Conservation (phyloP, 805 yeast species). For the Cyberlindnera japonica region DNA sequence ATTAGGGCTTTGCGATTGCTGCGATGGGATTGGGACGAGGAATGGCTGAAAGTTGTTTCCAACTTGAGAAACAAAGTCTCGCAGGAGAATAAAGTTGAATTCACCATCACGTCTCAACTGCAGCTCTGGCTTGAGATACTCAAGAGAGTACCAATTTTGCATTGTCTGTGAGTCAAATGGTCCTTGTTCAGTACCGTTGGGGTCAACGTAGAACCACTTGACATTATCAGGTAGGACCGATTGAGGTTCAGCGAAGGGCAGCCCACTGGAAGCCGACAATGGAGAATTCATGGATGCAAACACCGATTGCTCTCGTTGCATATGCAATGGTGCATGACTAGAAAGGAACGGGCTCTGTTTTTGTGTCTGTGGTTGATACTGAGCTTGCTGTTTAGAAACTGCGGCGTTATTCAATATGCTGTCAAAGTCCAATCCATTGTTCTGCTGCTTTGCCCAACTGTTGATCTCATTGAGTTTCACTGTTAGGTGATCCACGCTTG, state of each 20-base stretch:
- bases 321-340: constrained; percentile 2
- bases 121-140: constrained; percentile 54
- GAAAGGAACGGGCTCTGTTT: constrained; percentile 9
- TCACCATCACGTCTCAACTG: constrained; percentile 59
- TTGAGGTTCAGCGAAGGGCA: constrained; percentile 12
- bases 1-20: constrained; percentile 3
- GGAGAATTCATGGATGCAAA: constrained; percentile 13
- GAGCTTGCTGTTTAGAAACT: constrained; percentile 12
- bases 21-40: constrained; percentile 44
- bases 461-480: constrained; percentile 19
- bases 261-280: constrained; percentile 4
- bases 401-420: constrained; percentile 23
- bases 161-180: constrained; percentile 71
- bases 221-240: constrained; percentile 39
- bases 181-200: constrained; percentile 69
- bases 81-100: constrained; percentile 44
- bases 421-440: constrained; percentile 24
- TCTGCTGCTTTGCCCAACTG: constrained; percentile 22
- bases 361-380: constrained; percentile 8
- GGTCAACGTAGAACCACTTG: constrained; percentile 73
- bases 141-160: constrained; percentile 72
- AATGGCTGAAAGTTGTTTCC: constrained; percentile 66
- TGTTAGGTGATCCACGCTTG: constrained; percentile 16
- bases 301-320: constrained; percentile 10
- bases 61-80: constrained; percentile 47